A percentile compares a stretch with the other conserved stretches of the same genome.
These are phyloP conservation scores for Aspergillus candidus DNA, from an alignment of 2,329 filamentous ascomycete species.

Conservation along the genomic window DNA sequence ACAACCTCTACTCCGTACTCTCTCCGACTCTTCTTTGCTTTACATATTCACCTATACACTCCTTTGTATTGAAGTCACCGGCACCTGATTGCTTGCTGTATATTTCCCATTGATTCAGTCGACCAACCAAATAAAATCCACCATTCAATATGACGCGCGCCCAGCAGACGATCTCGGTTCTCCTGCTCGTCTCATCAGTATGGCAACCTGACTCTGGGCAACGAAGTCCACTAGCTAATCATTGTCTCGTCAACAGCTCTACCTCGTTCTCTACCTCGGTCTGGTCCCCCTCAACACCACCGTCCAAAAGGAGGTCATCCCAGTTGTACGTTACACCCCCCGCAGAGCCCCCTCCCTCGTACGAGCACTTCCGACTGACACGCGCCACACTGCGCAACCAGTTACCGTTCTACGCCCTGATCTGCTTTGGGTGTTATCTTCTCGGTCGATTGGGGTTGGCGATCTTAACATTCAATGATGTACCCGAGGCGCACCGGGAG, in stretches of 20 bases:
- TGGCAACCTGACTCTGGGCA: constrained; percentile 22
- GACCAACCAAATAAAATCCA: constrained; percentile 1
- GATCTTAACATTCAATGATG: constrained; percentile 94
- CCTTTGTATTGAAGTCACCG: background rate
- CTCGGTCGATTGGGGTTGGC: constrained; percentile 88
- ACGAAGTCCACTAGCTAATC: constrained; percentile 9
- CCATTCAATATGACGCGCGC: constrained; percentile 76
- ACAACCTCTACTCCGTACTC: background rate
- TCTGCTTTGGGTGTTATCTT: constrained; percentile 86
- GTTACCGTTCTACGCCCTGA: constrained; percentile 89
- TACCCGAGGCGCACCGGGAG: constrained; percentile 82
- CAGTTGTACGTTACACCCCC: constrained; percentile 59
- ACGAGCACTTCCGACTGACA: constrained; percentile 3
- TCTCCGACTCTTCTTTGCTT: background rate
- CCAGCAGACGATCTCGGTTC: constrained; percentile 82
- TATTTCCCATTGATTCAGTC: constrained; percentile 4
- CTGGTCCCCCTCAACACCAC: constrained; percentile 72
- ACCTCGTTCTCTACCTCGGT: constrained; percentile 77
- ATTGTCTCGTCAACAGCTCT: constrained; percentile 56
- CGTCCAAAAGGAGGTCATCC: constrained; percentile 79
- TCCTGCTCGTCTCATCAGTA: constrained; percentile 83
- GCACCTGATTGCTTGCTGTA: background rate
- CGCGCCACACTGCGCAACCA: constrained; percentile 31
- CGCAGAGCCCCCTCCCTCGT: background rate
- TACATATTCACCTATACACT: background rate